These are phyloP conservation scores for Saraca asoca DNA, from an alignment of 331 rosid species.

Conservation along the genomic window DNA sequence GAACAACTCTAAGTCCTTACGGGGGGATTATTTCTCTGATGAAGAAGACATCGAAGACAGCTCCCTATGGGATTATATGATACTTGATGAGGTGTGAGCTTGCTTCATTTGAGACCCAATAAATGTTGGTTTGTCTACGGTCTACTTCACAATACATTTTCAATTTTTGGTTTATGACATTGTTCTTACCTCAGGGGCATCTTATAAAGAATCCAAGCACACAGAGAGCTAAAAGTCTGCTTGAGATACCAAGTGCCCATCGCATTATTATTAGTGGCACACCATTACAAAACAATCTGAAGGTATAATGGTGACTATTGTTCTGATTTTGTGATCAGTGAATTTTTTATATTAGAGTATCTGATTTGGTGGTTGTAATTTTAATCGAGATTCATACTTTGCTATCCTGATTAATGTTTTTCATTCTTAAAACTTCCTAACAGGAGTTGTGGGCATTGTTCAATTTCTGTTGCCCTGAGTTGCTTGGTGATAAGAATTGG, in stretches of 20 bases:
- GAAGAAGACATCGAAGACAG: slow-evolving; percentile 68
- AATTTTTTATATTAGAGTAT: not conserved
- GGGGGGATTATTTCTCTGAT: slow-evolving; percentile 38
- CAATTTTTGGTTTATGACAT: slow-evolving; percentile 11
- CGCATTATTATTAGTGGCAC: slow-evolving; percentile 90
- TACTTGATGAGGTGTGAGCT: slow-evolving; percentile 81
- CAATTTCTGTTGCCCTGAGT: slow-evolving; percentile 86
- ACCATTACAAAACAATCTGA: slow-evolving; percentile 88
- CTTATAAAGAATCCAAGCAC: slow-evolving; percentile 95
- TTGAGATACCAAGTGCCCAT: slow-evolving; percentile 79
- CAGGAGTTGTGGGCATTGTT: slow-evolving; percentile 98
- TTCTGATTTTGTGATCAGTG: slow-evolving; percentile 5
- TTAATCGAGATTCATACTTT: slow-evolving; percentile 9
- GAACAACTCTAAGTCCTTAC: slow-evolving; percentile 72
- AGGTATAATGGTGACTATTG: slow-evolving; percentile 51
- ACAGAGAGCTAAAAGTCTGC: slow-evolving; percentile 95
- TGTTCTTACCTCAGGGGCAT: slow-evolving; percentile 72
- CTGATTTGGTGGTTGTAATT: slow-evolving; percentile 18
- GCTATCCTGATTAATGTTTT: slow-evolving; percentile 27
- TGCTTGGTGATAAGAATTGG: slow-evolving; percentile 87
- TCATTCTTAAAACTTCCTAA: slow-evolving; percentile 17
- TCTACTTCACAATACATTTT: not conserved
- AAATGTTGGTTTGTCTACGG: slow-evolving; percentile 8
- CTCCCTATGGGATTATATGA: slow-evolving; percentile 90
- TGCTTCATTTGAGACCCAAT: slow-evolving; percentile 13